These are phyloP conservation scores for Podaxis sp. DNA, from an alignment of 768 basidiomycete species.

Conservation along the genomic window DNA sequence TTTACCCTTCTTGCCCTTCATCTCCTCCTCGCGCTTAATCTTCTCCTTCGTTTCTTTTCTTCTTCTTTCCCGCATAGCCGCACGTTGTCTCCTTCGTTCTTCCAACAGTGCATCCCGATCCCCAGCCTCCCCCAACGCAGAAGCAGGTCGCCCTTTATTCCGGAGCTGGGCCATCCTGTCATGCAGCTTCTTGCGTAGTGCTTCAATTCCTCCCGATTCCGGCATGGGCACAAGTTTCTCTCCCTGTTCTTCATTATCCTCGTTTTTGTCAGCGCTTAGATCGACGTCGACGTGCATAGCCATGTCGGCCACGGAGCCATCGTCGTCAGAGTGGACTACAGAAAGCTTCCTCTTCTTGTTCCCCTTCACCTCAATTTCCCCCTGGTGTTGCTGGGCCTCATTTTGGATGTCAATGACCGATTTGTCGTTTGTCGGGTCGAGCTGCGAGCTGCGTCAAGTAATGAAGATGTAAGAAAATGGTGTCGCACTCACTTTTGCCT, in stretches of 20 bases:
- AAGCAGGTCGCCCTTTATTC: constrained; percentile 24
- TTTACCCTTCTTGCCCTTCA: constrained; percentile 37
- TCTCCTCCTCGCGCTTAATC: constrained; percentile 61
- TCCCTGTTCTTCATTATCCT: constrained; percentile 22
- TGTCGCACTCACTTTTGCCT: constrained; percentile 62
- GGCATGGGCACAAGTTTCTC: constrained; percentile 62
- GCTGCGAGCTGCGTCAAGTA: constrained; percentile 38
- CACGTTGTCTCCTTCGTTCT: constrained; percentile 71
- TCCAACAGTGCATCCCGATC: constrained; percentile 82
- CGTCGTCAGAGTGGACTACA: constrained; percentile 23
- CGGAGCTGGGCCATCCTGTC: constrained; percentile 70
- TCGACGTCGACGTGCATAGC: constrained; percentile 37
- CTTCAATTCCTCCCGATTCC: constrained; percentile 51
- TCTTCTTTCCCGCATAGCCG: constrained; percentile 78
- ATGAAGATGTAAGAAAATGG: neutral
- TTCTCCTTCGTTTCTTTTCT: constrained; percentile 85
- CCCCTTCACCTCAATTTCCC: constrained; percentile 22
- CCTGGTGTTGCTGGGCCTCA: constrained; percentile 33
- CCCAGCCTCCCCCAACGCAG: constrained; percentile 37
- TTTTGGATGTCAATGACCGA: constrained; percentile 66
- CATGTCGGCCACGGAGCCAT: constrained; percentile 21
- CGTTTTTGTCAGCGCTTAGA: constrained; percentile 31
- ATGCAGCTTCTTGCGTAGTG: constrained; percentile 70
- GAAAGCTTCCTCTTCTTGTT: constrained; percentile 45
- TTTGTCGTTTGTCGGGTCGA: constrained; percentile 90